Percentiles rank a stretch among this genome's conserved stretches.
Conservation (phyloP, 2,329 filamentous ascomycete genomes). For the Penicillium sp. region DNA sequence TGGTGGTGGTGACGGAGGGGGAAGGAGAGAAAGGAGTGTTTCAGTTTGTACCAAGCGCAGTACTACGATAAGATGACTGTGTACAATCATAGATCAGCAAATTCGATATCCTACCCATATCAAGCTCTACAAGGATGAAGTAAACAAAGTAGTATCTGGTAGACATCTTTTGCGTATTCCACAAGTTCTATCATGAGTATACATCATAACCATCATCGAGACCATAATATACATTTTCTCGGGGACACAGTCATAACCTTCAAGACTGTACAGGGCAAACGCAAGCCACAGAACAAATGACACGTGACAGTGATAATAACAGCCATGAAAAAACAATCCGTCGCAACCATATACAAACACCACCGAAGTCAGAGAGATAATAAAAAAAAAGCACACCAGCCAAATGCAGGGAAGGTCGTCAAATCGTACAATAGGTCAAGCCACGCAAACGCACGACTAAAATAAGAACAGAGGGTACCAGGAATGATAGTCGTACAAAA, state of each 20-base stretch:
- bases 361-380: background rate
- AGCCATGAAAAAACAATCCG: constrained; percentile 1
- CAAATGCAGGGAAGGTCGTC: constrained; percentile 27
- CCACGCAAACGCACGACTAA: constrained; percentile 4
- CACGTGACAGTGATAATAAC: background rate
- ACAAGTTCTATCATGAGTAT: constrained; percentile 8
- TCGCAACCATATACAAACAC: constrained; percentile 16
- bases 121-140: background rate
- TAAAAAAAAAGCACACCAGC: constrained; percentile 18
- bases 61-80: background rate
- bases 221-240: constrained; percentile 6
- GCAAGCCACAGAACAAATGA: background rate
- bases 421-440: constrained; percentile 24
- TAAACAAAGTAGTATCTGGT: background rate
- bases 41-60: no score
- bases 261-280: constrained; percentile 2
- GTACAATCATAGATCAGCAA: background rate
- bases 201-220: constrained; percentile 6
- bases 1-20: background rate
- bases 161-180: background rate
- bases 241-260: constrained; percentile 2
- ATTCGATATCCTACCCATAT: background rate
- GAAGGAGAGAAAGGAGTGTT: background rate
- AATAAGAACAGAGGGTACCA: constrained; percentile 1
- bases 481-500: constrained; percentile 28